Base-by-base conservation (phyloP, 2,329 filamentous ascomycete genomes). In the Chrysosporium queenslandicum region DNA sequence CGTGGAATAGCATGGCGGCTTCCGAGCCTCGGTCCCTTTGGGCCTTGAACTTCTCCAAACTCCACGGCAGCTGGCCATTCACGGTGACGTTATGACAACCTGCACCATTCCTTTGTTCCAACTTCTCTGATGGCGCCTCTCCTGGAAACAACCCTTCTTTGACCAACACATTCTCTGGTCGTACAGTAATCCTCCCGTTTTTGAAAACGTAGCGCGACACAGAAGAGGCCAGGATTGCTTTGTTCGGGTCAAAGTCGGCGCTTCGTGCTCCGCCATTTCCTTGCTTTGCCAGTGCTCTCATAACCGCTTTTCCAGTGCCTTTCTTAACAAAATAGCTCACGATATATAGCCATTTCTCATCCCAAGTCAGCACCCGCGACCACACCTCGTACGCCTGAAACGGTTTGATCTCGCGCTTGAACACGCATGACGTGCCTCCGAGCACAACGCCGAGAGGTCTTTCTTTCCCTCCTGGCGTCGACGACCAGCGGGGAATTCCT, bases 261-360 rank as follows among this genome's bases (percentile, higher is more conserved):
- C 20, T 21, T 39, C 16, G 3, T 27, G 6, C 18, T 16, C 11
- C 14, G 25, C 39, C 30, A 3, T 27, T n/a, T 18, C n/a, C 25
- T 16, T 8, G 9, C 21, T 45, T n/a, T 27, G 18, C 30, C 18
- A n/a, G 11, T 4, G 29, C 16, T 34, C 30, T 37, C 48, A 32
- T 23, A 18, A 36, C 40, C 32, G 40, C 11, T 25, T 46, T 46
- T 7, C 30, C 64, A 50, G 65, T 63, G 29, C 64, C 62, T 18
- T 63, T 64, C n/a, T 68, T 78, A 1, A 87, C 78, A 57, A 84
- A 87, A 64, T 86, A 82, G 30, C 80, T 83, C 21, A 85, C 74
- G 39, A 87, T 73, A 65, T 84, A 86, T 36, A 87, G 61, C 85
- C 85, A 88, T 70, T 87, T 87, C 57, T 79, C 75, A 68, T 88